Base-by-base conservation (phyloP, 805 yeast genomes). In the Pichia paraexigua region DNA sequence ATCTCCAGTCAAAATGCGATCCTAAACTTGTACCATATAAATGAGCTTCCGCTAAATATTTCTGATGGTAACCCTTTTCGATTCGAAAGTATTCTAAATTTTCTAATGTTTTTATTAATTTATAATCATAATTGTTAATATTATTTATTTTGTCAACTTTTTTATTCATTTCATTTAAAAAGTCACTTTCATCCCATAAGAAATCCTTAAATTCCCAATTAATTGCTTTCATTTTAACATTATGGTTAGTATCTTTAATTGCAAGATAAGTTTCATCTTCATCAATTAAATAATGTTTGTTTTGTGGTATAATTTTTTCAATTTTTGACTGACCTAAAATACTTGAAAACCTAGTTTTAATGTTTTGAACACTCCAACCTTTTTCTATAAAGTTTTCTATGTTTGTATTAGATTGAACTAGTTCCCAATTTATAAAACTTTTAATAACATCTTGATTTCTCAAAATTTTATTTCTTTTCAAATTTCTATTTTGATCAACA, bases 1-100 rank as follows among this genome's bases (percentile, higher is more conserved):
- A 75, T 39, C 80, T 56, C 77, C 78, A 74, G 56, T 76, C 80
- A 57, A 61, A 73, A 57, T 75, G 79, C 48, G 54, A 72, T 51
- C 75, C 79, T 63, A 49, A 68, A 13, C 37, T 27, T 12, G 41
- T 52, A 40, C 40, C 55, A 42, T 69, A 53, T 66, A 59, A 21
- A 64, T 62, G 51, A 2, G 79, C 77, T 56, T 76, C 80, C 47
- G 67, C 64, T 51, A 76, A 72, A 58, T 72, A 71, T 50, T 74
- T 72, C 1, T 66, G 66, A 28, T 58, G 47, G 40, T 45, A 27
- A 41, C 50, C 48, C 30, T 44, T 41, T 18, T 53, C 41, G 51
- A 63, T 21, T 39, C 51, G 25, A 46, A 45, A 12, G 25, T 49
- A 37, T 39, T 56, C 58, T 27, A 49, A 24, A 17, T 37, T 24